These are phyloP conservation scores for Leishmania arabica DNA, from an alignment of 208 protist genomes.

Conservation along the genomic window DNA sequence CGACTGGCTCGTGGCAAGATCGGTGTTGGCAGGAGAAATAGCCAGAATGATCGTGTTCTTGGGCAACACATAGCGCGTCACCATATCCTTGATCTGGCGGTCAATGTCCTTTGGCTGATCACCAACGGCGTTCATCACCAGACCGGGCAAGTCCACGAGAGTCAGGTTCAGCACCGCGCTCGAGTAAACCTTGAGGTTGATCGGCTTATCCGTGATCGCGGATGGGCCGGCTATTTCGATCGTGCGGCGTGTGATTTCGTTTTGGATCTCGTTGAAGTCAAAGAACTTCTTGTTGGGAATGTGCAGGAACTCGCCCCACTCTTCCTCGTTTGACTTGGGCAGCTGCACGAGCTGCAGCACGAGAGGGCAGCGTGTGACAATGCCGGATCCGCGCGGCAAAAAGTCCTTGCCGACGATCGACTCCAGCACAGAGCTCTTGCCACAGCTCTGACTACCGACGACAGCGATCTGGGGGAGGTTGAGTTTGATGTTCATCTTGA, in stretches of 20 bases:
- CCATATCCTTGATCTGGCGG: constrained; percentile 97
- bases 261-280: constrained; percentile 96
- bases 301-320: constrained; percentile 93
- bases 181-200: constrained; percentile 97
- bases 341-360: constrained; percentile 98
- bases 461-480: constrained; percentile 99
- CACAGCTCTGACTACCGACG: constrained; percentile 96
- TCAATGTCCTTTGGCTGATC: constrained; percentile 99
- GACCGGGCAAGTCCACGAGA: constrained; percentile 99
- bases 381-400: constrained; percentile 98
- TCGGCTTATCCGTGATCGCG: constrained; percentile 96
- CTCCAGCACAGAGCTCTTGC: constrained; percentile 99
- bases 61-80: constrained; percentile 95
- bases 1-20: constrained; percentile 99
- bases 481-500: constrained; percentile 94
- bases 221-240: constrained; percentile 94
- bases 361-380: constrained; percentile 99
- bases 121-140: constrained; percentile 98
- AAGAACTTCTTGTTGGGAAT: constrained; percentile 91
- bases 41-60: constrained; percentile 99
- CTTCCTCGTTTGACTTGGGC: constrained; percentile 47
- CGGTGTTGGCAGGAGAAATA: constrained; percentile 98
- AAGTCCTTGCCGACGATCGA: constrained; percentile 99
- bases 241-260: constrained; percentile 97
- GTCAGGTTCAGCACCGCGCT: constrained; percentile 97